Evolutionary conservation across 1,139 yeast genomes (phyloP), one percentile per base, ranked within the genome.

Genomic region (Nakaseomyces glabratus): DNA sequence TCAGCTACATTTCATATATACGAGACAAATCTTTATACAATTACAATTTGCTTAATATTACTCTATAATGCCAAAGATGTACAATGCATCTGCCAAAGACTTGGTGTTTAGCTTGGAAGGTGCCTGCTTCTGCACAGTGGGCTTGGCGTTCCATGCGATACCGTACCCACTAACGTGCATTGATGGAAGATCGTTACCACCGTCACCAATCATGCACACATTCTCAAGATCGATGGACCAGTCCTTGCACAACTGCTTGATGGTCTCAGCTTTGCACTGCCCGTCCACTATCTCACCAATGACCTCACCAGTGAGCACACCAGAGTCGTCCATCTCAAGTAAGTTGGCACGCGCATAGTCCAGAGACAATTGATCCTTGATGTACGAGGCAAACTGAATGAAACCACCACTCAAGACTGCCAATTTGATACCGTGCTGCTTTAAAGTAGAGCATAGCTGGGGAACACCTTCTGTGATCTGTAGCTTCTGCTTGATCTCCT

Each of bases 341-440:
- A 66, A 68, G 56, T 93, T 93, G 24, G 98, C 98, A 59, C 69
- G 81, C 2, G 95, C 95, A 52, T 82, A 88, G 57, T 88, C 93
- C 37, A 93, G 66, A 0, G 76, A 76, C 32, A 93, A 65, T 46
- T 71, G 67, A 7, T 63, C 67, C 52, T 85, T 76, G 35, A 93
- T 76, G 63, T 72, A 72, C 41, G 69, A 66, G 0, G 98, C 98
- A 47, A 93, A 69, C 10, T 94, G 96, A 26, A 82, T 69, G 53
- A 93, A 93, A 0, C 98, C 98, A 20, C 98, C 99, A 13, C 95
- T 82, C 38, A 93, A 73, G 6, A 93, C 98, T 2, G 90, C 97
- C 56, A 81, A 63, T 40, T 75, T 72, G 42, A 76, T 71, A 0
- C 88, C 93, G 28, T 66, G 61, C 14, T 60, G 62, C 44, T 73